phyloP scores from a whole-genome alignment of 257 asterid species.

The Ehretia macrophylla region DNA sequence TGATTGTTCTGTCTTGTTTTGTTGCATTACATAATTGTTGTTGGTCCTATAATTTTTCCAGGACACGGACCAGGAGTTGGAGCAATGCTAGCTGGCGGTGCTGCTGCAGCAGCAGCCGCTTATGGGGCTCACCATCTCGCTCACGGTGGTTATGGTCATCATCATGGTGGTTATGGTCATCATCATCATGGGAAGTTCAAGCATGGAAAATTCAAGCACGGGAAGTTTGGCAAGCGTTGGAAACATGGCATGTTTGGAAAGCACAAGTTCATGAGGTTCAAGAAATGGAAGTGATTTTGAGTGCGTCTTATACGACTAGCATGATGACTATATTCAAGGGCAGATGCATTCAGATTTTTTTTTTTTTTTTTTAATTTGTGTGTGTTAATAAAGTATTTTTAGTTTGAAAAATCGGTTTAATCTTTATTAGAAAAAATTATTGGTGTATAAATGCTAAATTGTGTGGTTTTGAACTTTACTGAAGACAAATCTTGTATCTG shows the following conservation, averaged over 20 bases:
- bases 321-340: neutral
- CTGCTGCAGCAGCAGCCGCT: conserved; percentile 81
- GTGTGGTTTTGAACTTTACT: no score
- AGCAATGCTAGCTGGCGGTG: conserved; percentile 78
- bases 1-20: no score
- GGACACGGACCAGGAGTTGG: conserved; percentile 54
- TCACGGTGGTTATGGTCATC: conserved; percentile 47
- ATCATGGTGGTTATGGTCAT: conserved; percentile 56
- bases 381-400: no score
- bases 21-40: no score
- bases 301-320: neutral
- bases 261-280: conserved; percentile 43
- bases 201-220: conserved; percentile 75
- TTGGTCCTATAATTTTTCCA: conserved; percentile 15
- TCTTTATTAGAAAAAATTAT: no score
- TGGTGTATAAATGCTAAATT: no score
- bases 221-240: conserved; percentile 57
- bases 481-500: no score
- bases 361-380: no score
- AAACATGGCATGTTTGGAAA: conserved; percentile 50
- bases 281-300: conserved; percentile 30
- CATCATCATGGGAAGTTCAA: conserved; percentile 55
- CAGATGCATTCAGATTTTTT: neutral
- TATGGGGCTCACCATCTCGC: conserved; percentile 78
- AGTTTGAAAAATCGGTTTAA: no score